These are phyloP conservation scores for Populus simonii DNA, from an alignment of 345 rosid genomes.

Conservation along the genomic window DNA sequence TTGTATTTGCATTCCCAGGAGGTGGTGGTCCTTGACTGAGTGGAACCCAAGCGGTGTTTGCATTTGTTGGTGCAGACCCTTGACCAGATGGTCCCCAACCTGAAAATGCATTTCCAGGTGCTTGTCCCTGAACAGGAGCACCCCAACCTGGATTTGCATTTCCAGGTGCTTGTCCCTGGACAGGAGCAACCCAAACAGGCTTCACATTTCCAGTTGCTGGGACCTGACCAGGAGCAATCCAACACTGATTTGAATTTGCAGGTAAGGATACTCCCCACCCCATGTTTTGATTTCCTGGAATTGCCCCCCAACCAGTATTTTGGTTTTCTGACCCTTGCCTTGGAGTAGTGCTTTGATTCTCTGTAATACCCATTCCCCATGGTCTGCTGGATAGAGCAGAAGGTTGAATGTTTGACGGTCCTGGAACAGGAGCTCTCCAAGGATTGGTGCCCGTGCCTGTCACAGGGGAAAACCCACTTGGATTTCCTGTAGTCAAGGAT, in stretches of 20 bases:
- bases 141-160: conserved; percentile 57
- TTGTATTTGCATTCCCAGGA: conserved; percentile 32
- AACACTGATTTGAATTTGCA: conserved; percentile 43
- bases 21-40: conserved; percentile 44
- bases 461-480: conserved; percentile 36
- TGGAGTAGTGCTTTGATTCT: conserved; percentile 35
- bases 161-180: conserved; percentile 53
- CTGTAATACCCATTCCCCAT: conserved; percentile 51
- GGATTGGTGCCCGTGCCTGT: conserved; percentile 48
- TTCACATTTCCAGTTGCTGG: conserved; percentile 46
- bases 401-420: conserved; percentile 40
- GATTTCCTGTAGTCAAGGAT: conserved; percentile 30
- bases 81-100: conserved; percentile 53
- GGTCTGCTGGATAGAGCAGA: conserved; percentile 34
- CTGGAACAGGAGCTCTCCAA: conserved; percentile 56
- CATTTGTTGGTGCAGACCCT: conserved; percentile 39
- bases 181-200: conserved; percentile 47
- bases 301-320: conserved; percentile 53
- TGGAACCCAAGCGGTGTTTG: conserved; percentile 46
- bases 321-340: conserved; percentile 45
- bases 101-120: conserved; percentile 32
- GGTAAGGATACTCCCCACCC: conserved; percentile 66
- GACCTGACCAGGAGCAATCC: conserved; percentile 50
- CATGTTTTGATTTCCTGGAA: conserved; percentile 49
- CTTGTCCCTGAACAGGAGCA: conserved; percentile 39